These are phyloP conservation scores for Paulownia fortunei DNA, from an alignment of 257 asterid species.

Conservation along the genomic window DNA sequence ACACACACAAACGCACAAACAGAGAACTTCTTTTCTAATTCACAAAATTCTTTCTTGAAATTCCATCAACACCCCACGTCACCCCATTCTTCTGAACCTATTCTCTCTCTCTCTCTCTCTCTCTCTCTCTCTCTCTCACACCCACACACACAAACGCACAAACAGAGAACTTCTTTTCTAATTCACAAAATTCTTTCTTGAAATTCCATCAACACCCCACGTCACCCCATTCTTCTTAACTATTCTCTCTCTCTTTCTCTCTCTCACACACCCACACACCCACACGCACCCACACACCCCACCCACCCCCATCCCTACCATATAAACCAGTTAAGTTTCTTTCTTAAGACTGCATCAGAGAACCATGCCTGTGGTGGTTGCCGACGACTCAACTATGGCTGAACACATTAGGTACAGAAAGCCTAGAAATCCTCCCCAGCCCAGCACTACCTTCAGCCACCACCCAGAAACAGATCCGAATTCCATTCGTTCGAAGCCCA, in stretches of 20 bases:
- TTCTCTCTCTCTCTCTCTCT: constrained; percentile 16
- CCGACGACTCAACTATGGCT: constrained; percentile 50
- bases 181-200: too few species aligned
- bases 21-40: too few species aligned
- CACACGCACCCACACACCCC: too few species aligned
- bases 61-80: constrained; percentile 8
- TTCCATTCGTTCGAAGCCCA: constrained; percentile 60
- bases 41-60: too few species aligned
- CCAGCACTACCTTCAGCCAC: constrained; percentile 27
- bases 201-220: constrained; percentile 5
- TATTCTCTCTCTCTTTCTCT: constrained; percentile 9
- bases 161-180: too few species aligned
- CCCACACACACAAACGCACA: neutral
- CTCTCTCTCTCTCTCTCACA: constrained; percentile 19
- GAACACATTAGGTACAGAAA: constrained; percentile 55
- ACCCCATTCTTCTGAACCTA: neutral
- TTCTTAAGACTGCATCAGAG: too few species aligned
- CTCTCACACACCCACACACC: constrained; percentile 6
- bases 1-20: too few species aligned
- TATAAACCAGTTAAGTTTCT: too few species aligned
- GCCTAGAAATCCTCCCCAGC: constrained; percentile 52
- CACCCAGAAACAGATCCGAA: constrained; percentile 61
- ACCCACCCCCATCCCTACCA: too few species aligned
- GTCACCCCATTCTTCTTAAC: neutral
- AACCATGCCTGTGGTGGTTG: constrained; percentile 38